Evolutionary conservation across 371 early-diverging fungal genomes (phyloP).

Genomic region (Mucor lusitanicus): DNA sequence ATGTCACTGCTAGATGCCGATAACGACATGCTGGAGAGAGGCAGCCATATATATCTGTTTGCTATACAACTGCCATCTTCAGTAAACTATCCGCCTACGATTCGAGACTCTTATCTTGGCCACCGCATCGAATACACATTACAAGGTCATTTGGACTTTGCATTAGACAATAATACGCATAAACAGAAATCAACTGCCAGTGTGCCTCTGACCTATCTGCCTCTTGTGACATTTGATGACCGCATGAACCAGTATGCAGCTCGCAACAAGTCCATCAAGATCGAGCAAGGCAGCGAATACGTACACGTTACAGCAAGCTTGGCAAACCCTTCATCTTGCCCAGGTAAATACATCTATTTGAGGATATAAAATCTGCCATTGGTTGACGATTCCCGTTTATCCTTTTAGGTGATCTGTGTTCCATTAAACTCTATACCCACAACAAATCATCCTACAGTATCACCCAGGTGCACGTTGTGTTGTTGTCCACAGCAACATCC

Average conservation of each 20-base stretch:
- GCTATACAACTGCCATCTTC: slow-evolving; percentile 41
- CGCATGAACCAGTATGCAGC: not conserved
- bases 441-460: slow-evolving; percentile 41
- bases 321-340: slow-evolving; percentile 40
- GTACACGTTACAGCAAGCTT: slow-evolving; percentile 34
- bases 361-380: slow-evolving; percentile 2
- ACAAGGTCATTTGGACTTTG: slow-evolving; percentile 29
- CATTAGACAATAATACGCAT: slow-evolving; percentile 6
- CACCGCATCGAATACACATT: slow-evolving; percentile 42
- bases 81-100: slow-evolving; percentile 47
- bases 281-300: slow-evolving; percentile 18
- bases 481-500: slow-evolving; percentile 31
- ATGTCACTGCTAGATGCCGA: not conserved
- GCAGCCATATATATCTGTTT: slow-evolving; percentile 46
- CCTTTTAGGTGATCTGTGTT: slow-evolving; percentile 42
- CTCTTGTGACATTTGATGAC: slow-evolving; percentile 28
- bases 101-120: slow-evolving; percentile 32
- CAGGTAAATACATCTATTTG: slow-evolving; percentile 32
- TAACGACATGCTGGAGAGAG: slow-evolving; percentile 17
- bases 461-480: slow-evolving; percentile 33
- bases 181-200: slow-evolving; percentile 18
- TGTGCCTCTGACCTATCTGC: slow-evolving; percentile 35
- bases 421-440: slow-evolving; percentile 32
- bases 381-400: slow-evolving; percentile 8
- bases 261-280: slow-evolving; percentile 8